Conservation (phyloP, 1,284 basidiomycete species). For the Cutaneotrichosporon dermatis region DNA sequence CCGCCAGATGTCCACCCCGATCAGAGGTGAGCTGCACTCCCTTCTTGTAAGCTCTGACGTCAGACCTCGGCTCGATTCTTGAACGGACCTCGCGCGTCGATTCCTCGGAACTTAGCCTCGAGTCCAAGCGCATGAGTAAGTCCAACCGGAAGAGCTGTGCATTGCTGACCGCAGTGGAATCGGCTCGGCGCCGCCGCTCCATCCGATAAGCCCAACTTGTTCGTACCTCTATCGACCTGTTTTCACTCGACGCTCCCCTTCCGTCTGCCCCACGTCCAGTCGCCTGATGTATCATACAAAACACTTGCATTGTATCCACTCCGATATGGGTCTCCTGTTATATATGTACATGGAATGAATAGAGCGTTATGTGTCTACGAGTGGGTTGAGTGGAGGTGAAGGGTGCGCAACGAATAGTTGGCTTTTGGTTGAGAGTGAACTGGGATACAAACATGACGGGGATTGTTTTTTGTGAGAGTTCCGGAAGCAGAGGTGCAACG, state of each 20-base stretch:
- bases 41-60: neutral
- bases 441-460: no score
- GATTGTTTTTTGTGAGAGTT: neutral
- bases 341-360: neutral
- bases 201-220: neutral
- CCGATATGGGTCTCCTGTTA: neutral
- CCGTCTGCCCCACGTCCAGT: neutral
- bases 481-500: neutral
- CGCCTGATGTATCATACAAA: neutral
- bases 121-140: conserved; percentile 20
- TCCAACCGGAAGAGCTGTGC: neutral
- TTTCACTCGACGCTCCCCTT: no score
- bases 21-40: conserved; percentile 2
- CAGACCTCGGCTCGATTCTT: conserved; percentile 14
- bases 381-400: neutral
- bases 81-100: neutral
- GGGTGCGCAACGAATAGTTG: no score
- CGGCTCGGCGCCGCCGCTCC: conserved; percentile 14
- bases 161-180: conserved; percentile 11
- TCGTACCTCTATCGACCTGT: neutral
- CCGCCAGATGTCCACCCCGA: neutral
- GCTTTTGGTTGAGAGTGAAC: no score
- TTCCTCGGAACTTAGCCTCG: conserved; percentile 18
- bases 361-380: neutral
- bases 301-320: neutral